These are phyloP conservation scores for Pythium pyrilobum DNA, from an alignment of 352 stramenopile species.

Conservation along the genomic window DNA sequence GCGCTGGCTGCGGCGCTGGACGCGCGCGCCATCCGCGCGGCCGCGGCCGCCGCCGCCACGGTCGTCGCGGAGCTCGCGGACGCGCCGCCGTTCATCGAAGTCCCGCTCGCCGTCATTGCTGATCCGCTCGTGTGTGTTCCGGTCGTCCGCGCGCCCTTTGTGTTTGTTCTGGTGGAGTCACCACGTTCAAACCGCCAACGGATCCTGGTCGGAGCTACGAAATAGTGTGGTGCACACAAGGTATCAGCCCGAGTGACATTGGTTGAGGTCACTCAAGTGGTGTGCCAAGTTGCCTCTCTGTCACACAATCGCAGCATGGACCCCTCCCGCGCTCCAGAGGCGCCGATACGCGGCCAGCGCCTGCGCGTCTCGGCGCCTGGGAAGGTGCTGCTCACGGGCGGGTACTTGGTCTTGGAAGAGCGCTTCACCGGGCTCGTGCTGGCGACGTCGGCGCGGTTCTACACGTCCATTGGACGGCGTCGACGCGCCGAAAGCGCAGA, in stretches of 20 bases:
- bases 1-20: not conserved
- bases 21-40: not conserved
- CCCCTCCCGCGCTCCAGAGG: too few species aligned
- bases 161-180: not conserved
- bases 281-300: too few species aligned
- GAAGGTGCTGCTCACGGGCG: slow-evolving; percentile 96
- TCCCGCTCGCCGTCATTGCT: slow-evolving; percentile 9
- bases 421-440: slow-evolving; percentile 89
- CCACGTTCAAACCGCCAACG: not conserved
- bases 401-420: slow-evolving; percentile 94
- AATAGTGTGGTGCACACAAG: too few species aligned
- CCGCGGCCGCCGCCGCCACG: not conserved
- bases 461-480: slow-evolving; percentile 60
- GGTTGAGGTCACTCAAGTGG: too few species aligned
- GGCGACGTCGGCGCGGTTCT: slow-evolving; percentile 90
- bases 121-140: not conserved
- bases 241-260: too few species aligned
- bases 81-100: not conserved
- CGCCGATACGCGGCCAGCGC: not conserved
- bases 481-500: not conserved
- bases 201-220: too few species aligned
- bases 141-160: not conserved
- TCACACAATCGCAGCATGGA: slow-evolving; percentile 8
- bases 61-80: not conserved
- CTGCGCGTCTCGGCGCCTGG: slow-evolving; percentile 90